A percentile compares a stretch with the other conserved stretches of the same genome.
These are phyloP conservation scores for Pneumocystis murina DNA, from an alignment of 1,139 yeast genomes.

Conservation along the genomic window DNA sequence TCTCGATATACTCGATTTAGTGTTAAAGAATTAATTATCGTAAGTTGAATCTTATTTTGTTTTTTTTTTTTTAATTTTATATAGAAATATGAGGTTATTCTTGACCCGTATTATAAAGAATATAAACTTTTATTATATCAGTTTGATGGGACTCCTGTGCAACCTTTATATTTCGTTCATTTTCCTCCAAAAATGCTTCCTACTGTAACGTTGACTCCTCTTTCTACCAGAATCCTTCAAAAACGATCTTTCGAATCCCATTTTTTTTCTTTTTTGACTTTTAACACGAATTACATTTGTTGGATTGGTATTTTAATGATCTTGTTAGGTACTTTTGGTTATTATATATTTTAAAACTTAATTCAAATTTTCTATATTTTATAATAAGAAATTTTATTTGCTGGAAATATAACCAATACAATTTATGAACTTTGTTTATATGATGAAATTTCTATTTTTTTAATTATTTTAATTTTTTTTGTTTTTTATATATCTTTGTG, in stretches of 20 bases:
- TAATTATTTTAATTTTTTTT: background rate
- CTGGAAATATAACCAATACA: background rate
- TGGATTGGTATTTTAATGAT: constrained; percentile 16
- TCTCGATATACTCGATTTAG: constrained; percentile 59
- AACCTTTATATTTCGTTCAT: constrained; percentile 82
- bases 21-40: constrained; percentile 47
- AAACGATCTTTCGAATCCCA: constrained; percentile 11
- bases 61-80: constrained; percentile 15
- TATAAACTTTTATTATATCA: constrained; percentile 59
- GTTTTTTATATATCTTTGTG: background rate
- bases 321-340: constrained; percentile 17
- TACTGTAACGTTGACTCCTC: constrained; percentile 31
- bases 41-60: constrained; percentile 22
- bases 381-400: background rate
- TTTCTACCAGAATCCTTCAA: constrained; percentile 17
- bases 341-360: background rate
- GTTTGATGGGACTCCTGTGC: constrained; percentile 69
- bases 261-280: background rate
- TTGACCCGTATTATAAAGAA: constrained; percentile 74
- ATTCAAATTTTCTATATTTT: background rate
- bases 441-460: background rate
- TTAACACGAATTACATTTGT: constrained; percentile 12
- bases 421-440: background rate
- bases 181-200: constrained; percentile 94
- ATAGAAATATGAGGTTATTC: constrained; percentile 27